Percentiles rank a stretch among this genome's conserved stretches.
Evolutionary conservation across 2,329 filamentous ascomycete species (phyloP).

Genomic region (Immersiporthe knoxdaviesiana): DNA sequence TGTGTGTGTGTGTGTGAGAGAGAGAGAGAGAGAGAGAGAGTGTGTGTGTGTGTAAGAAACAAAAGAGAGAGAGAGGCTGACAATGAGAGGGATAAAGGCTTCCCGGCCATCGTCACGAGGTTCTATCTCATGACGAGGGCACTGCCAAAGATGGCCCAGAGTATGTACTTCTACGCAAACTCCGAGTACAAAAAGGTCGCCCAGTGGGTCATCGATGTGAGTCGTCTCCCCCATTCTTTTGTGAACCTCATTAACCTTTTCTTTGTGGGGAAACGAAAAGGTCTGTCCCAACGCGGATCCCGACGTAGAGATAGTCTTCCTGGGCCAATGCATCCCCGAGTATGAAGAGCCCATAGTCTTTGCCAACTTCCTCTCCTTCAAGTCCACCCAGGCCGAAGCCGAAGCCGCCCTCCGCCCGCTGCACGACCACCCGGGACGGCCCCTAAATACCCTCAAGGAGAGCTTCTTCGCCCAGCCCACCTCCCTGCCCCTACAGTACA

Average conservation of each 20-base stretch:
- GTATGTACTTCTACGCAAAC: slow-evolving; percentile 51
- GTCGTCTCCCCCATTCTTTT: slow-evolving; percentile 18
- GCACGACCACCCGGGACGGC: slow-evolving; percentile 41
- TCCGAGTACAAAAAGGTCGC: slow-evolving; percentile 49
- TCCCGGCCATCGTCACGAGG: slow-evolving; percentile 55
- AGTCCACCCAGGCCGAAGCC: slow-evolving; percentile 41
- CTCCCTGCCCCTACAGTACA: slow-evolving; percentile 46
- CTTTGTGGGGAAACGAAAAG: slow-evolving; percentile 20
- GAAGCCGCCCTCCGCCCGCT: slow-evolving; percentile 41
- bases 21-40: not conserved
- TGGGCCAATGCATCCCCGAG: slow-evolving; percentile 38
- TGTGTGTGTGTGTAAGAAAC: too few relatives aligned
- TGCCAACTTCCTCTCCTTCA: slow-evolving; percentile 47
- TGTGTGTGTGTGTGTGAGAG: not conserved
- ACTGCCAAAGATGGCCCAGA: slow-evolving; percentile 39
- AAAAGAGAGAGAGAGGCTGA: not conserved
- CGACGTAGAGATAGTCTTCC: slow-evolving; percentile 46
- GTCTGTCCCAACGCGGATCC: slow-evolving; percentile 40
- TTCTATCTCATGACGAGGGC: slow-evolving; percentile 51
- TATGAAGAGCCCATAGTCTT: slow-evolving; percentile 40
- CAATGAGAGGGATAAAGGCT: slow-evolving; percentile 40
- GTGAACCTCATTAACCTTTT: not conserved
- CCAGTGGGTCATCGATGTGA: slow-evolving; percentile 50
- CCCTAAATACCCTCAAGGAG: slow-evolving; percentile 42
- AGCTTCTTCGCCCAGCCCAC: slow-evolving; percentile 45